Percentiles rank a stretch among this genome's conserved stretches.
phyloP scores from a whole-genome alignment of 2,329 filamentous ascomycete species.

The Fusarium pilosicola region DNA sequence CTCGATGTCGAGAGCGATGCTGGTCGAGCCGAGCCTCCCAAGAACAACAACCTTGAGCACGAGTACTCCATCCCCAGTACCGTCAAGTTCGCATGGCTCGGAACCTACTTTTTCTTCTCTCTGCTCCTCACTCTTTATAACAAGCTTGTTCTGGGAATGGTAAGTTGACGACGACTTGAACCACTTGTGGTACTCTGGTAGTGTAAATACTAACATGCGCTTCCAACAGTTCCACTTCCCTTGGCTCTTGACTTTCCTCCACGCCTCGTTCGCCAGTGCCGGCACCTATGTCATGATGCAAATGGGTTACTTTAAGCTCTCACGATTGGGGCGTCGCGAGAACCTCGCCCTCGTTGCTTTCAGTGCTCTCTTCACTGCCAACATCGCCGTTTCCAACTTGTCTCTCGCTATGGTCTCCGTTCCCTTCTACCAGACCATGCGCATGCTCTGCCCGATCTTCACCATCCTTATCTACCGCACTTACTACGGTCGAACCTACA shows the following conservation, averaged over 20 bases:
- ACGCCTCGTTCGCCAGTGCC: conserved; percentile 66
- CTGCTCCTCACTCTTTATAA: conserved; percentile 66
- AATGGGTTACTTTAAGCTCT: conserved; percentile 62
- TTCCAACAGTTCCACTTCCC: conserved; percentile 64
- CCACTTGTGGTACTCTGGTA: no score
- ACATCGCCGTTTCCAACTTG: conserved; percentile 72
- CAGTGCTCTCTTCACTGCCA: conserved; percentile 69
- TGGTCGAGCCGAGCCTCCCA: conserved; percentile 42
- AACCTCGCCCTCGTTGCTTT: conserved; percentile 67
- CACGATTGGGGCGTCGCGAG: conserved; percentile 62
- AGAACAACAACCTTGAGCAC: conserved; percentile 52
- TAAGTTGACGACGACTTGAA: conserved; percentile 43
- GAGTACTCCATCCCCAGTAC: conserved; percentile 58
- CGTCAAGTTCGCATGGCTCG: conserved; percentile 61
- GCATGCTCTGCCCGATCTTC: conserved; percentile 69
- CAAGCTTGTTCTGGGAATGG: conserved; percentile 65
- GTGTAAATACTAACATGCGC: conserved; percentile 29
- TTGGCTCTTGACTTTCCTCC: conserved; percentile 68
- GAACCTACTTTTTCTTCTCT: conserved; percentile 62
- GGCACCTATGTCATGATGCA: conserved; percentile 65
- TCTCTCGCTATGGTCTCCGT: conserved; percentile 71
- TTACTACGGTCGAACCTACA: conserved; percentile 65
- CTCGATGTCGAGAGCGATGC: conserved; percentile 49
- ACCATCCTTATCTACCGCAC: conserved; percentile 70
- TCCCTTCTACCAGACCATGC: conserved; percentile 73